A percentile compares a stretch with the other conserved stretches of the same genome.
Conservation (phyloP, 164 flowering plant genomes). For the Taxillus chinensis region DNA sequence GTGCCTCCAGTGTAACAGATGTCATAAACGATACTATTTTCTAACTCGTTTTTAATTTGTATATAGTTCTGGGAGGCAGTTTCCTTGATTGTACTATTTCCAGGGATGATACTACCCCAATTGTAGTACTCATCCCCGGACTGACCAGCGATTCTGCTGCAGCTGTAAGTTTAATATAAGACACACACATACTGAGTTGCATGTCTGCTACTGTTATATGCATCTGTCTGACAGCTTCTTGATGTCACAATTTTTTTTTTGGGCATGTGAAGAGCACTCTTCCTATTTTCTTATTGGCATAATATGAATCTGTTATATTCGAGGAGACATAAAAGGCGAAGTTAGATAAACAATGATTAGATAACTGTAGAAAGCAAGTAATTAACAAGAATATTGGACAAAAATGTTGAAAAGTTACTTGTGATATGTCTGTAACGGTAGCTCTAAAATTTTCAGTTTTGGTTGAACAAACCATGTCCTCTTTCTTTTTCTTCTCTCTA, state of each 20-base stretch:
- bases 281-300: too few species aligned
- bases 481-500: not conserved
- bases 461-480: too few species aligned
- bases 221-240: not conserved
- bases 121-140: conserved; percentile 80
- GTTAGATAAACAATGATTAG: too few species aligned
- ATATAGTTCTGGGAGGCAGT: conserved; percentile 32
- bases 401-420: too few species aligned
- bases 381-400: too few species aligned
- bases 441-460: too few species aligned
- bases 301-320: too few species aligned
- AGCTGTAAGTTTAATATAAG: conserved; percentile 39
- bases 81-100: conserved; percentile 16
- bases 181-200: not conserved
- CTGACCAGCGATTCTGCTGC: conserved; percentile 82
- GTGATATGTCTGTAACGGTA: too few species aligned
- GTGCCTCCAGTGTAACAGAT: not conserved
- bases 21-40: not conserved
- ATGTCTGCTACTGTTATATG: not conserved
- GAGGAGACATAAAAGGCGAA: too few species aligned
- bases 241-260: not conserved
- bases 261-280: too few species aligned
- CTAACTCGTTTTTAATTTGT: not conserved
- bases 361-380: too few species aligned
- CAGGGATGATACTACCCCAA: conserved; percentile 65